These are phyloP conservation scores for Aspergillus conjunctus DNA, from an alignment of 495 filamentous ascomycete species.

Conservation along the genomic window DNA sequence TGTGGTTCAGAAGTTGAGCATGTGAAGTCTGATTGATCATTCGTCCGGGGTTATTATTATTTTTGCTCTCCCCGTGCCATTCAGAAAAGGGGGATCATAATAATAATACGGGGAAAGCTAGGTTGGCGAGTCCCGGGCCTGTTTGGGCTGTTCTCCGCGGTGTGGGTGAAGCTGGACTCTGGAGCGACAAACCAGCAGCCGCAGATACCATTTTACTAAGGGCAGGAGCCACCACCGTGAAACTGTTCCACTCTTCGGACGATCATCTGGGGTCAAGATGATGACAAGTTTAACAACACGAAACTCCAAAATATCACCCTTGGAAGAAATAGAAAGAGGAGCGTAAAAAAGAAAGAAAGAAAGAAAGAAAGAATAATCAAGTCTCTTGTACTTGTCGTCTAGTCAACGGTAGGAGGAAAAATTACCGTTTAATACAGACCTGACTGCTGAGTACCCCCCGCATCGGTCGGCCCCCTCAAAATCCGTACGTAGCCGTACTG, in stretches of 20 bases:
- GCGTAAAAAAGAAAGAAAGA: background rate
- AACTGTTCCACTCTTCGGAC: slow-evolving; percentile 1
- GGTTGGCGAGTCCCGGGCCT: background rate
- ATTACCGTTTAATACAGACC: background rate
- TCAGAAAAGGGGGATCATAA: background rate
- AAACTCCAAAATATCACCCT: background rate
- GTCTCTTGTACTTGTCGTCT: background rate
- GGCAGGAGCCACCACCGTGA: background rate
- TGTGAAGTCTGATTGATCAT: background rate
- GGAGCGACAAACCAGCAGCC: slow-evolving; percentile 23
- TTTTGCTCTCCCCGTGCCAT: background rate
- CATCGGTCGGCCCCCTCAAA: background rate
- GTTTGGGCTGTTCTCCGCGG: background rate
- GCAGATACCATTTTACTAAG: slow-evolving; percentile 19
- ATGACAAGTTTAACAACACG: background rate
- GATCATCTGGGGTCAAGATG: background rate
- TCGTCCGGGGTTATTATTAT: too few relatives aligned
- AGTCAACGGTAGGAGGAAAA: too few relatives aligned
- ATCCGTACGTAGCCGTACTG: slow-evolving; percentile 7
- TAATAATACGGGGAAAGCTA: background rate
- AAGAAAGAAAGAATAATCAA: background rate
- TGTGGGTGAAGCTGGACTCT: slow-evolving; percentile 7
- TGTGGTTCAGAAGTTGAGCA: background rate
- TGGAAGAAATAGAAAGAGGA: background rate
- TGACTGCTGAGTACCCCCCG: background rate